Percentiles rank a stretch among this genome's conserved stretches.
Evolutionary conservation across 768 basidiomycete genomes (phyloP).

Genomic region (Agaricus subrufescens): DNA sequence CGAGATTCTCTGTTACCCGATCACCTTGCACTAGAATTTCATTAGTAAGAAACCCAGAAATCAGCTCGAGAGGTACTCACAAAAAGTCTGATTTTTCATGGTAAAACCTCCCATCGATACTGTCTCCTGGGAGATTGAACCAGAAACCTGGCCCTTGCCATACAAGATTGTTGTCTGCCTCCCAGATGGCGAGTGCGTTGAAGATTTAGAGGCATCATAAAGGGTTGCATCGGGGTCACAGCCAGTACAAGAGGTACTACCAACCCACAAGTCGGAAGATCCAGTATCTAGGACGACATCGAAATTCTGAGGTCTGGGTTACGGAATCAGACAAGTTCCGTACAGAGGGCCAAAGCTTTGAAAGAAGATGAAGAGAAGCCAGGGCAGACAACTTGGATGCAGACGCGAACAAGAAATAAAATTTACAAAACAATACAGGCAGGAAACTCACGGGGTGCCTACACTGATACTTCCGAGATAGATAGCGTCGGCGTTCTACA

Average conservation of each 20-base stretch:
- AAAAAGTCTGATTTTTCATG: constrained; percentile 47
- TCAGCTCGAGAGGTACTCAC: constrained; percentile 25
- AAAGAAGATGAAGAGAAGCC: no score
- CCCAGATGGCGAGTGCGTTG: constrained; percentile 12
- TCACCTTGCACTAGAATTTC: constrained; percentile 51
- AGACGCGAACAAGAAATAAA: no score
- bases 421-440: neutral
- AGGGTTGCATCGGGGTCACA: constrained; percentile 39
- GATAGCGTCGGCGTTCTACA: constrained; percentile 48
- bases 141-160: constrained; percentile 66
- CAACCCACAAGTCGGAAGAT: constrained; percentile 88
- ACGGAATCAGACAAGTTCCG: constrained; percentile 4
- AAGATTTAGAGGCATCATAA: constrained; percentile 33
- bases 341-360: neutral
- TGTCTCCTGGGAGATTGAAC: constrained; percentile 51
- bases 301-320: constrained; percentile 57
- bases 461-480: constrained; percentile 52
- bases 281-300: constrained; percentile 89
- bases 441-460: constrained; percentile 56
- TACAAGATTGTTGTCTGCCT: constrained; percentile 42
- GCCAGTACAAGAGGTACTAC: constrained; percentile 38
- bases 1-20: constrained; percentile 37
- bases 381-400: no score
- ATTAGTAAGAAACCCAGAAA: constrained; percentile 5
- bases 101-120: constrained; percentile 67